These are phyloP conservation scores for Eucommia ulmoides DNA, from an alignment of 257 asterid species.

Conservation along the genomic window DNA sequence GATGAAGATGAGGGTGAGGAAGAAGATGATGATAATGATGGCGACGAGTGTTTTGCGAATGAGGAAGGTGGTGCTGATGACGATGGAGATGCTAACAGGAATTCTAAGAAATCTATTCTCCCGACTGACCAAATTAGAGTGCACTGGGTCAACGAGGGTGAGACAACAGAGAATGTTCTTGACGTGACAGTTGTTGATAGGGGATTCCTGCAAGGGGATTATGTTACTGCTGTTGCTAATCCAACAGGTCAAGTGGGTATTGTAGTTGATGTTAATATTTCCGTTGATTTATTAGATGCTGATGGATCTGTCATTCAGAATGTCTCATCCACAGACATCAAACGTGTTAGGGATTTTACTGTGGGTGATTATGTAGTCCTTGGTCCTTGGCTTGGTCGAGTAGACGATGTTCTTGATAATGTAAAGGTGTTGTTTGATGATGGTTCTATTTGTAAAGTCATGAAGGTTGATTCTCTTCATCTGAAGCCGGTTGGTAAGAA, in stretches of 20 bases:
- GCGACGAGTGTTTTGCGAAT: conserved; percentile 24
- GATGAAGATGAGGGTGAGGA: conserved; percentile 62
- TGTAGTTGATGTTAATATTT: conserved; percentile 69
- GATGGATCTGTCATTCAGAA: conserved; percentile 51
- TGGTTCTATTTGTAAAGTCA: conserved; percentile 87
- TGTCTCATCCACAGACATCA: conserved; percentile 50
- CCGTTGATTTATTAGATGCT: conserved; percentile 50
- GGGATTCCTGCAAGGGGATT: conserved; percentile 91
- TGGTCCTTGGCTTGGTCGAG: conserved; percentile 98
- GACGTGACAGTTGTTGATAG: conserved; percentile 70
- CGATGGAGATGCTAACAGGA: conserved; percentile 22
- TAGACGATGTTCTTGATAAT: conserved; percentile 85
- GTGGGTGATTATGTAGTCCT: conserved; percentile 87
- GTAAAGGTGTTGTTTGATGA: conserved; percentile 90
- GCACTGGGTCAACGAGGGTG: conserved; percentile 79
- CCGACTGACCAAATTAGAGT: conserved; percentile 75
- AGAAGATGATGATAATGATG: conserved; percentile 15
- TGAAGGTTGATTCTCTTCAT: conserved; percentile 78
- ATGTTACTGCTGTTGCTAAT: conserved; percentile 80
- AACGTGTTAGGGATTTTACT: conserved; percentile 70
- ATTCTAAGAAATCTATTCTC: conserved; percentile 39
- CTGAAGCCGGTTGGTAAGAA: conserved; percentile 74
- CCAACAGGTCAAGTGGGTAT: conserved; percentile 92
- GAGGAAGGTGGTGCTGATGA: conserved; percentile 30
- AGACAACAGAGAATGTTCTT: conserved; percentile 41